Base-by-base conservation (phyloP, 495 filamentous ascomycete species). In the Aspergillus mulundensis region DNA sequence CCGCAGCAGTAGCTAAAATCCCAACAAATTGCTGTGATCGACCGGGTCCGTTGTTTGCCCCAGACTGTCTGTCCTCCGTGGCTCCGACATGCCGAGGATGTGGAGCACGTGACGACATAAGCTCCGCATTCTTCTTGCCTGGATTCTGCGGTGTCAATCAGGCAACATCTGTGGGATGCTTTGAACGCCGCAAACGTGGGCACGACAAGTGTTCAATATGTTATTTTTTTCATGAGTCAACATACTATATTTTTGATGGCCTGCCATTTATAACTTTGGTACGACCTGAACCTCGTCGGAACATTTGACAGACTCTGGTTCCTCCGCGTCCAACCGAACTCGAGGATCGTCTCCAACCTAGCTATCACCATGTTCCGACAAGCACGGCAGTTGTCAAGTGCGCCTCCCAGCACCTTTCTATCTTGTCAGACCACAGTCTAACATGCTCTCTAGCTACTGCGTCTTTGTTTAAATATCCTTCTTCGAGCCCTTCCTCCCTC, bases 351-450 rank as follows among this genome's bases (percentile, higher is more conserved):
- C n/a, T 40, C 12, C 52, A 5, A 25, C 12, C 52, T 2, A 25
- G 41, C 34, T 7, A 30, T 30, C 42, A 53, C n/a, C 14, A 60
- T 60, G 58, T 60, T 60, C 30, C 28, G 34, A 44, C 50, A 24
- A 50, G 25, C 21, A 24, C 46, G 61, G 55, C 67, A 59, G 18
- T 65, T 73, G 24, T 69, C 66, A 25, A 52, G 68, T 71, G 63
- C 56, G 66, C 58, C 34, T 7, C 32, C 28, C 32, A 36, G n/a
- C 30, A 5, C 8, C 19, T 40, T 7, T 14, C 42, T 30, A 30
- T 7, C 16, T 19, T 30, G 43, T 53, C 20, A n/a, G 19, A 11
- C 5, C 43, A n/a, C 16, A 12, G 10, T 50, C 38, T 39, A 38
- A 54, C 30, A 30, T 41, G 16, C 16, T 30, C 51, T 30, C 15